Percentiles rank a stretch among this genome's conserved stretches.
phyloP scores from a whole-genome alignment of 805 yeast species.

The Kluyveromyces siamensis region DNA sequence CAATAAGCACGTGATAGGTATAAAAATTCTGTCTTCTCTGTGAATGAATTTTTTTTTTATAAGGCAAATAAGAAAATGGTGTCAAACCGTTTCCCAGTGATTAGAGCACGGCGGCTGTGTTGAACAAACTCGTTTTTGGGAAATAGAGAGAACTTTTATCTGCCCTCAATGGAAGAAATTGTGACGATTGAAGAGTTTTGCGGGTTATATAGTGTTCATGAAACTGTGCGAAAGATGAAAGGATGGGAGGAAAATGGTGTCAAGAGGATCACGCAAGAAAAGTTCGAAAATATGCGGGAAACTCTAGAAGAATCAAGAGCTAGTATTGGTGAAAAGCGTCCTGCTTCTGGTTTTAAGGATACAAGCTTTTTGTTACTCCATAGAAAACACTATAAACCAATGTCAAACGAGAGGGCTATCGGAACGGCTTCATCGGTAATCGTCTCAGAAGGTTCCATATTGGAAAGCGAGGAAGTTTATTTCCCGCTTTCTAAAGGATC shows the following conservation, averaged over 20 bases:
- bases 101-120: not conserved
- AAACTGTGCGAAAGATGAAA: conserved; percentile 1
- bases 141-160: not conserved
- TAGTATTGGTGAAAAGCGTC: not conserved
- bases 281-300: not conserved
- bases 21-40: too few species aligned
- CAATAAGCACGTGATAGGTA: not conserved
- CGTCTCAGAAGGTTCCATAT: not conserved
- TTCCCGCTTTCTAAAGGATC: not conserved
- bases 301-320: not conserved
- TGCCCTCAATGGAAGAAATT: not conserved
- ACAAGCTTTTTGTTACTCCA: not conserved
- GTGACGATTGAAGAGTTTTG: conserved; percentile 6
- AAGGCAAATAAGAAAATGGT: not conserved
- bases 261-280: not conserved
- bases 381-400: not conserved
- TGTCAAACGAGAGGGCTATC: not conserved
- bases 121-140: not conserved
- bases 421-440: not conserved
- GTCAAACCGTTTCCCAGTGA: not conserved
- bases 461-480: not conserved
- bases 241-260: conserved; percentile 3
- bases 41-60: too few species aligned
- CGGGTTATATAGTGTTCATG: conserved; percentile 1
- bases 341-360: not conserved